Evolutionary conservation across 306 rosid species (phyloP).

Genomic region (Amphicarpaea edgeworthii): DNA sequence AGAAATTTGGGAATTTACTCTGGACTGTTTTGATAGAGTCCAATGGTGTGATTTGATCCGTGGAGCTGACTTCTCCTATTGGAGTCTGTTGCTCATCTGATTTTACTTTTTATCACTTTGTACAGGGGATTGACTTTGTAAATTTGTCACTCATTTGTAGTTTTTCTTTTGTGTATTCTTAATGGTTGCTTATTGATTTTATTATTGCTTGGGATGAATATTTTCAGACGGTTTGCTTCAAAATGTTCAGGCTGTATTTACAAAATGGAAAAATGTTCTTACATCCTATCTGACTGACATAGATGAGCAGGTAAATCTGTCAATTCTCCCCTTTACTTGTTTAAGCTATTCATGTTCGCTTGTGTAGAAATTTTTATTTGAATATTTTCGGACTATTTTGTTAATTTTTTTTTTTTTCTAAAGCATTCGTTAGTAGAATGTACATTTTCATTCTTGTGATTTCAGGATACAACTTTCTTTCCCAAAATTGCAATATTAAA

Average conservation of each 20-base stretch:
- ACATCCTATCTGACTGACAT: constrained; percentile 73
- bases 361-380: neutral
- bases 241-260: constrained; percentile 57
- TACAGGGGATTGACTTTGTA: neutral
- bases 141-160: neutral
- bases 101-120: constrained; percentile 20
- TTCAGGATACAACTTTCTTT: neutral
- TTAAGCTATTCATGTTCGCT: constrained; percentile 25
- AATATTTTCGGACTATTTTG: neutral
- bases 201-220: constrained; percentile 37
- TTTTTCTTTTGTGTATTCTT: neutral
- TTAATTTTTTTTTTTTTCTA: neutral
- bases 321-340: constrained; percentile 32
- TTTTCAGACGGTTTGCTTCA: constrained; percentile 69
- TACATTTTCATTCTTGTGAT: constrained; percentile 8
- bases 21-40: constrained; percentile 6
- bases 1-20: neutral
- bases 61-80: neutral
- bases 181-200: constrained; percentile 20
- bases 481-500: constrained; percentile 3
- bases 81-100: constrained; percentile 5
- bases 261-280: constrained; percentile 78
- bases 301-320: constrained; percentile 84
- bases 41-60: neutral
- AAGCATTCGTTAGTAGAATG: neutral